Evolutionary conservation across 345 rosid species (phyloP).

Genomic region (Noccaea caerulescens): DNA sequence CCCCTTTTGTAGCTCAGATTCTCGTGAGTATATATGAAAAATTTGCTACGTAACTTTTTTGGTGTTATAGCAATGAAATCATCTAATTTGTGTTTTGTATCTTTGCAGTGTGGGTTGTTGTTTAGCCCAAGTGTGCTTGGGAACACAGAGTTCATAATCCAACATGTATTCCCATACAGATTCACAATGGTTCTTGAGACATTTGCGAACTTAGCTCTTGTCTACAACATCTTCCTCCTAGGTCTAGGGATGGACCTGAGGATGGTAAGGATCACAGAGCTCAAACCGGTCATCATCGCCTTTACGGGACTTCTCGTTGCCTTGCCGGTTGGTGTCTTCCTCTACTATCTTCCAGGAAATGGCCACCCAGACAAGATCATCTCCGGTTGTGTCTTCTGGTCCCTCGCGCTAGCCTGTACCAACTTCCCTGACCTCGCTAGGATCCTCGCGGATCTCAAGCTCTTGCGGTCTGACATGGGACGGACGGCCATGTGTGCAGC

Average conservation of each 20-base stretch:
- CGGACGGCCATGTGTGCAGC: conserved; percentile 63
- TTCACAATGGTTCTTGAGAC: conserved; percentile 54
- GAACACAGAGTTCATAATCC: not conserved
- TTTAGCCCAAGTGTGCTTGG: conserved; percentile 54
- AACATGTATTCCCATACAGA: conserved; percentile 46
- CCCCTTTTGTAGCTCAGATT: conserved; percentile 49
- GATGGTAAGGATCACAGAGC: conserved; percentile 46
- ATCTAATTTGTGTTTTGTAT: not conserved
- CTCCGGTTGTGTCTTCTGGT: conserved; percentile 56
- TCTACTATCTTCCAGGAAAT: conserved; percentile 43
- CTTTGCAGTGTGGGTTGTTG: conserved; percentile 60
- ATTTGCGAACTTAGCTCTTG: conserved; percentile 53
- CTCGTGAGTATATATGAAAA: conserved; percentile 23
- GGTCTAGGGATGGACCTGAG: conserved; percentile 72
- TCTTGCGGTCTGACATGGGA: conserved; percentile 66
- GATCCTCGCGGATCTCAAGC: conserved; percentile 64
- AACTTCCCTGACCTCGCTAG: conserved; percentile 68
- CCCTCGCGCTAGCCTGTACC: conserved; percentile 59
- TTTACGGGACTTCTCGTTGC: conserved; percentile 51
- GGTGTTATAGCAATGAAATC: not conserved
- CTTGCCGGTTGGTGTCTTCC: conserved; percentile 47
- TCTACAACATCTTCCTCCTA: conserved; percentile 60
- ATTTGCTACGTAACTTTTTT: not conserved
- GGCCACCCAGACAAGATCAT: conserved; percentile 38
- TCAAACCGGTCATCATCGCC: conserved; percentile 48